Percentiles rank a stretch among this genome's conserved stretches.
phyloP scores from a whole-genome alignment of 768 basidiomycete genomes.

The Leccinum subgranulosum region DNA sequence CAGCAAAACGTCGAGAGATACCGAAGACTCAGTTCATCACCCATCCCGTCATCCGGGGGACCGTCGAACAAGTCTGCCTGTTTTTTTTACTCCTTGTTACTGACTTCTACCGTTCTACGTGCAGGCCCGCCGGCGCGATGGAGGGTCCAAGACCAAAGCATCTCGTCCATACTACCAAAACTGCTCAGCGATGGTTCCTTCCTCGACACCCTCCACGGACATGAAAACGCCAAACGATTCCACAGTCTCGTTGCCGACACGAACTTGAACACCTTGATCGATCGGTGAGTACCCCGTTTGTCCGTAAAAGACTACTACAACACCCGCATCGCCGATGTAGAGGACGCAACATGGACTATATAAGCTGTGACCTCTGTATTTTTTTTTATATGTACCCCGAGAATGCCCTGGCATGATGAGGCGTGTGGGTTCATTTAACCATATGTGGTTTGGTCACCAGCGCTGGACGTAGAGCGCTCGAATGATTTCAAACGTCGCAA shows the following conservation, averaged over 20 bases:
- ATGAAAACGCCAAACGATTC: conserved; percentile 36
- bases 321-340: conserved; percentile 80
- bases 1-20: conserved; percentile 97
- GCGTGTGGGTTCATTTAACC: conserved; percentile 84
- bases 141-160: conserved; percentile 59
- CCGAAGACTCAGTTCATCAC: conserved; percentile 92
- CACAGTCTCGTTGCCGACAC: no score
- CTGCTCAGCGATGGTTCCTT: conserved; percentile 84
- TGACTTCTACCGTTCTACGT: conserved; percentile 4
- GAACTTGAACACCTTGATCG: no score
- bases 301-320: conserved; percentile 93
- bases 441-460: conserved; percentile 63
- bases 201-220: conserved; percentile 87
- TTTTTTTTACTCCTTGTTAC: conserved; percentile 13
- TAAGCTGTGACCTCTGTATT: conserved; percentile 64
- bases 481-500: conserved; percentile 86
- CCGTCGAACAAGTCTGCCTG: conserved; percentile 65
- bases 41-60: conserved; percentile 83
- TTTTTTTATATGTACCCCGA: conserved; percentile 52
- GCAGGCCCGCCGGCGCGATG: conserved; percentile 40
- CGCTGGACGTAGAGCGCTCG: conserved; percentile 90
- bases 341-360: conserved; percentile 76
- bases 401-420: conserved; percentile 94
- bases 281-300: no score
- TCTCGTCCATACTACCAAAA: conserved; percentile 68